phyloP scores from a whole-genome alignment of 176 grass and related monocot species.

The Carex cristatella region DNA sequence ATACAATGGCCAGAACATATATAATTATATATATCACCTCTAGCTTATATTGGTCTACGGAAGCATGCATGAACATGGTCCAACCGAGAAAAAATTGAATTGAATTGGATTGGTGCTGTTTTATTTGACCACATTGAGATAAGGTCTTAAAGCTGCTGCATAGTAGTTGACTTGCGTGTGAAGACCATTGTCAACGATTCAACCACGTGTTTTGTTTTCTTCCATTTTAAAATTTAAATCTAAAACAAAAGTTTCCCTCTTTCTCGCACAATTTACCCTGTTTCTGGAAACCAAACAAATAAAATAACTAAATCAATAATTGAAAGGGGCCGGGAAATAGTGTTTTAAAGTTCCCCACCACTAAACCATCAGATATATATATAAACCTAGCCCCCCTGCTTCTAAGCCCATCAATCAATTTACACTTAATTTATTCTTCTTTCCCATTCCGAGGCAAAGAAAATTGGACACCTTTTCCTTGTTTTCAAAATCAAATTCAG shows the following conservation, averaged over 20 bases:
- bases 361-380: not conserved
- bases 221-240: slow-evolving; percentile 3
- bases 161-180: slow-evolving; percentile 1
- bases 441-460: slow-evolving; percentile 16
- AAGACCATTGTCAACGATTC: slow-evolving; percentile 8
- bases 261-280: not conserved
- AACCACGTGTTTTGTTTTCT: slow-evolving; percentile 21
- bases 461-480: not conserved
- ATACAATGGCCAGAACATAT: not conserved
- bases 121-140: not conserved
- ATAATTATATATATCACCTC: not conserved
- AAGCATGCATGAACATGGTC: not conserved
- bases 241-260: not conserved
- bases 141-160: not conserved
- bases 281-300: not conserved
- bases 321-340: not conserved
- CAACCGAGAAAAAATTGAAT: not conserved
- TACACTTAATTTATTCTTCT: not conserved
- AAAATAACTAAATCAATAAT: not conserved
- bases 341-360: not conserved
- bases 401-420: not conserved
- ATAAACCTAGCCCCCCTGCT: not conserved
- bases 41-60: not conserved
- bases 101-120: not conserved
- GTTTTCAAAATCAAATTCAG: not conserved